Evolutionary conservation across 208 protist species (phyloP).

Genomic region (Eutreptiella sp.): DNA sequence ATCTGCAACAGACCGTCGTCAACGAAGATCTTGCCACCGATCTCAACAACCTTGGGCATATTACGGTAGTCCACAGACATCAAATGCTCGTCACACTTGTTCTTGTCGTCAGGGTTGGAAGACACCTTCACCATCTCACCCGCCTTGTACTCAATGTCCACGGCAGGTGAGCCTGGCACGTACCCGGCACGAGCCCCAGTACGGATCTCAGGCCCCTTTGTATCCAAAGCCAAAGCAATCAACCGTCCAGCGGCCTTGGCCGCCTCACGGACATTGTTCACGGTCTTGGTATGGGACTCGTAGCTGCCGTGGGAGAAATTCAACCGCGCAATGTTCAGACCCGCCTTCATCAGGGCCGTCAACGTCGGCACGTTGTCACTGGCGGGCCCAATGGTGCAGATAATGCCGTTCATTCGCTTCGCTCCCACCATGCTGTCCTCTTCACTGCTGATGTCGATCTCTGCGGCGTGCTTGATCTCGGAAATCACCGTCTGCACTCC

Average conservation of each 20-base stretch:
- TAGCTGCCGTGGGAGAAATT: slow-evolving; percentile 96
- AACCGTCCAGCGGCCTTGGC: slow-evolving; percentile 67
- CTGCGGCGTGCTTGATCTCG: too few relatives aligned
- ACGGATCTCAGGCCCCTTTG: slow-evolving; percentile 92
- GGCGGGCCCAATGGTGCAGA: slow-evolving; percentile 93
- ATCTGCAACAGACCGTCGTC: slow-evolving; percentile 92
- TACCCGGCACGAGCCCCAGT: slow-evolving; percentile 83
- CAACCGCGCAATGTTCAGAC: slow-evolving; percentile 92
- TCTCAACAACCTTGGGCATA: slow-evolving; percentile 62
- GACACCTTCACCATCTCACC: slow-evolving; percentile 74
- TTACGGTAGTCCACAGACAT: slow-evolving; percentile 86
- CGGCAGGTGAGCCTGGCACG: too few relatives aligned
- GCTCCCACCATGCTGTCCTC: too few relatives aligned
- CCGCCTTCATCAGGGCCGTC: slow-evolving; percentile 80
- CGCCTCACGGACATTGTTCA: slow-evolving; percentile 83
- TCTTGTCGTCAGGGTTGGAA: slow-evolving; percentile 68
- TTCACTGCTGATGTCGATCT: too few relatives aligned
- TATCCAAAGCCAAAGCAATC: slow-evolving; percentile 92
- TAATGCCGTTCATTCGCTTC: slow-evolving; percentile 89
- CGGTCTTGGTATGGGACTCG: slow-evolving; percentile 87
- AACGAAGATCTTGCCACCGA: slow-evolving; percentile 82
- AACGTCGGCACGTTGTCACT: slow-evolving; percentile 86
- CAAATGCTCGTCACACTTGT: slow-evolving; percentile 61
- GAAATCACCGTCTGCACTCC: too few relatives aligned
- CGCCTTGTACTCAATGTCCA: slow-evolving; percentile 52